phyloP scores from a whole-genome alignment of 2,329 filamentous ascomycete species.

The Trichoderma guizhouense region DNA sequence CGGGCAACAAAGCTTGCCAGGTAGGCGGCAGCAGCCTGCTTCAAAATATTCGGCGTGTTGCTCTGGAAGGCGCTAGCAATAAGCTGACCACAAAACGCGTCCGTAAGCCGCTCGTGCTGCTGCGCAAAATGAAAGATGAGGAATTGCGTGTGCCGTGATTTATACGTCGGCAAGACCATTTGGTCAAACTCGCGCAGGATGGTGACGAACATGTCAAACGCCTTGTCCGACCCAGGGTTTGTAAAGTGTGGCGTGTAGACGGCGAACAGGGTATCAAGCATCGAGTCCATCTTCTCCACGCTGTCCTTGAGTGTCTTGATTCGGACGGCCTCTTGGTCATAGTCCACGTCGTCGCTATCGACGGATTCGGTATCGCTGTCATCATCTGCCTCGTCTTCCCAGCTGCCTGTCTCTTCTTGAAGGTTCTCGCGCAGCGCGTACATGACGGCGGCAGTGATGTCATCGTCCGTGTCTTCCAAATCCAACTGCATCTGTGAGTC shows the following conservation, averaged over 20 bases:
- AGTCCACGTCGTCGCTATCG: constrained; percentile 65
- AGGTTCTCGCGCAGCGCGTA: constrained; percentile 40
- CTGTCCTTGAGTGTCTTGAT: constrained; percentile 74
- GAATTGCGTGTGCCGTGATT: constrained; percentile 91
- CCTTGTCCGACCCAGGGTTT: constrained; percentile 63
- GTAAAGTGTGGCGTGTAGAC: constrained; percentile 74
- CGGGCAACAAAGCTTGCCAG: constrained; percentile 91
- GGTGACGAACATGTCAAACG: constrained; percentile 71
- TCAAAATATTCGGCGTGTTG: constrained; percentile 67
- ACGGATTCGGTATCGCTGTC: constrained; percentile 69
- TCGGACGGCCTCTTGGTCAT: constrained; percentile 59
- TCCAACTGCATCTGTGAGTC: constrained; percentile 95
- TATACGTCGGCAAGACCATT: constrained; percentile 85
- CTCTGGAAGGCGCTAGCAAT: constrained; percentile 48
- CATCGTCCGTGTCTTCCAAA: constrained; percentile 87
- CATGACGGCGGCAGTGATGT: constrained; percentile 71
- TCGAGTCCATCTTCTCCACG: constrained; percentile 85
- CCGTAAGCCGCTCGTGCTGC: constrained; percentile 70
- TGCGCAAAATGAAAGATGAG: constrained; percentile 95
- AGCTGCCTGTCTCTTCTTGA: constrained; percentile 32
- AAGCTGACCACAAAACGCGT: constrained; percentile 77
- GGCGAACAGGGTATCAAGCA: constrained; percentile 82
- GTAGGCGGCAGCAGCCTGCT: constrained; percentile 86
- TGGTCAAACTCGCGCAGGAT: constrained; percentile 82
- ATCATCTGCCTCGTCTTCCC: constrained; percentile 51